Evolutionary conservation across 192 early-diverging fungal genomes (phyloP).

Genomic region (Mortierella alpina): DNA sequence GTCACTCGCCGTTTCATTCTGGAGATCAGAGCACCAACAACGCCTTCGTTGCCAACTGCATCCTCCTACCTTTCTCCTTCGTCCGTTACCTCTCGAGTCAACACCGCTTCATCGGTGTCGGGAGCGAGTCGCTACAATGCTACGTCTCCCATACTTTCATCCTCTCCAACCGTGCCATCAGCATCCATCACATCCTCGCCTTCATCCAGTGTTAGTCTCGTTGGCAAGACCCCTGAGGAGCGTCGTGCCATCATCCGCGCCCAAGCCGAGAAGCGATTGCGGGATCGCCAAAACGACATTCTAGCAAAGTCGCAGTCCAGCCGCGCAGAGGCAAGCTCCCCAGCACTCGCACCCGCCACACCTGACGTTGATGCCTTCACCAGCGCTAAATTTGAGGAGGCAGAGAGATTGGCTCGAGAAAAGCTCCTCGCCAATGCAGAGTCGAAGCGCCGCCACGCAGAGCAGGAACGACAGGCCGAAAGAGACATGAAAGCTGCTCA

Average conservation of each 20-base stretch:
- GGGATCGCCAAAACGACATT: constrained; percentile 56
- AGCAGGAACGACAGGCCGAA: constrained; percentile 53
- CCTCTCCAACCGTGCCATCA: constrained; percentile 6
- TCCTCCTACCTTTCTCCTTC: constrained; percentile 19
- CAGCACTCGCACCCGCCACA: constrained; percentile 34
- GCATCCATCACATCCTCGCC: constrained; percentile 18
- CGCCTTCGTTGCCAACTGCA: background rate
- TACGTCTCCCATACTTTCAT: background rate
- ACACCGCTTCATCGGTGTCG: background rate
- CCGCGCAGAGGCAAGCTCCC: constrained; percentile 11
- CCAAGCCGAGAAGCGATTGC: constrained; percentile 61
- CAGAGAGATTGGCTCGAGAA: constrained; percentile 52
- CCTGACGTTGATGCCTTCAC: constrained; percentile 48
- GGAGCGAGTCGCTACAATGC: background rate
- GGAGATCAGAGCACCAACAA: constrained; percentile 35
- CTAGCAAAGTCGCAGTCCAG: constrained; percentile 26
- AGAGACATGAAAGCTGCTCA: constrained; percentile 25
- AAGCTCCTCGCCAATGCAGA: constrained; percentile 55
- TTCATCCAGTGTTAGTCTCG: constrained; percentile 21
- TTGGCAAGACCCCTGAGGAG: constrained; percentile 59
- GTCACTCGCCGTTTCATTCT: constrained; percentile 58
- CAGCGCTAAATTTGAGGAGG: constrained; percentile 59
- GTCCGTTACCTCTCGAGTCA: background rate
- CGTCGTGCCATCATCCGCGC: constrained; percentile 60
- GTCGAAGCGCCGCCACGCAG: constrained; percentile 48